A percentile compares a stretch with the other conserved stretches of the same genome.
These are phyloP conservation scores for Lenzites betulinus DNA, from an alignment of 768 basidiomycete genomes.

Conservation along the genomic window DNA sequence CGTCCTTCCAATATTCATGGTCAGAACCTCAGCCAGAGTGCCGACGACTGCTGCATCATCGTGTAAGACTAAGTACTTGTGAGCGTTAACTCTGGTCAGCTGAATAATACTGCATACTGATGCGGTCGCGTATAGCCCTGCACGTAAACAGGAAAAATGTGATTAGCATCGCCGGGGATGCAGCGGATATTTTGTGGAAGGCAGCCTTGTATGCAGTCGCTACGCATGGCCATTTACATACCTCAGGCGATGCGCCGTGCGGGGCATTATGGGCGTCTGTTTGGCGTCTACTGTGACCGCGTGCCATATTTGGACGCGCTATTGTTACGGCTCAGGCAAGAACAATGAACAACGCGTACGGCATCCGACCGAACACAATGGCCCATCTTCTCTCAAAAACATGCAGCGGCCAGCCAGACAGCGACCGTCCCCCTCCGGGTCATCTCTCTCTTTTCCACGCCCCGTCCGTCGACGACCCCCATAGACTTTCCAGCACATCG, in stretches of 20 bases:
- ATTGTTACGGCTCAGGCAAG: conserved; percentile 14
- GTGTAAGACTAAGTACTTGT: too few relatives aligned
- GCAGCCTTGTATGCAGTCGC: not conserved
- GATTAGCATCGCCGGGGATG: too few relatives aligned
- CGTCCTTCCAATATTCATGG: too few relatives aligned
- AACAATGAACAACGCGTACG: conserved; percentile 23
- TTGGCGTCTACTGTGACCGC: not conserved
- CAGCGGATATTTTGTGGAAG: not conserved
- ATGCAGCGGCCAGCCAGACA: not conserved
- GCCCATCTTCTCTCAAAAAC: conserved; percentile 18
- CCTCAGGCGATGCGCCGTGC: too few relatives aligned
- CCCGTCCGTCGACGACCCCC: conserved; percentile 28
- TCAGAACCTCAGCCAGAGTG: too few relatives aligned
- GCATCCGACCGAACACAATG: conserved; percentile 27
- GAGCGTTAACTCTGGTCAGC: too few relatives aligned
- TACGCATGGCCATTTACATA: too few relatives aligned
- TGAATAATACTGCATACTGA: not conserved
- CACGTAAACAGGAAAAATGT: conserved; percentile 1
- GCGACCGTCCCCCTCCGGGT: conserved; percentile 18
- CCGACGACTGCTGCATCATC: too few relatives aligned
- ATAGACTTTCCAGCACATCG: conserved; percentile 21
- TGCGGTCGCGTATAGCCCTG: conserved; percentile 1
- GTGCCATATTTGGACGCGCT: conserved; percentile 13
- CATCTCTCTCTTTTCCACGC: conserved; percentile 18
- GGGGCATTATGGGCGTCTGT: not conserved